Evolutionary conservation across 225 moss, liverwort and hornwort species (phyloP).

Genomic region (Rhytidiadelphus loreus): DNA sequence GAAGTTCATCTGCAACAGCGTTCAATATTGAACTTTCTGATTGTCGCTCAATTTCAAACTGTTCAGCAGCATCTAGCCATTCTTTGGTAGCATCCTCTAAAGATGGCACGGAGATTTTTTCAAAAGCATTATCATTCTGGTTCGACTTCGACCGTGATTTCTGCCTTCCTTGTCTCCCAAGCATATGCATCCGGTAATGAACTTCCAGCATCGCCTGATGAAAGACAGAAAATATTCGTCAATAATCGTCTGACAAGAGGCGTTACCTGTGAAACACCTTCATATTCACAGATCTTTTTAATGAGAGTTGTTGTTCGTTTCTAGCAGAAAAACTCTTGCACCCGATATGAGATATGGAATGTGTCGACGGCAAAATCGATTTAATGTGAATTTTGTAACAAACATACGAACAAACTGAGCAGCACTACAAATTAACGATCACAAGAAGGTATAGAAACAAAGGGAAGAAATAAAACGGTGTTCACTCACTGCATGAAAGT

Average conservation of each 20-base stretch:
- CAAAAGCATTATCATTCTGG: not conserved
- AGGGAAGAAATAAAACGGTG: not conserved
- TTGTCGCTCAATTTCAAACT: constrained; percentile 48
- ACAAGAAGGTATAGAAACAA: not conserved
- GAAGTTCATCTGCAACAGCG: constrained; percentile 79
- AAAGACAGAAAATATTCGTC: not conserved
- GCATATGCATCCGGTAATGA: constrained; percentile 84
- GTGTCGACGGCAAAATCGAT: not conserved
- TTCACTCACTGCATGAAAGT: constrained; percentile 79
- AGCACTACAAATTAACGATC: not conserved
- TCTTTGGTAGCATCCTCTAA: constrained; percentile 58
- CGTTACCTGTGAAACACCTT: not conserved
- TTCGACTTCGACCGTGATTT: constrained; percentile 4
- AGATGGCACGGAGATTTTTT: constrained; percentile 9
- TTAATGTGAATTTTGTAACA: not conserved
- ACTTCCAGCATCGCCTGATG: constrained; percentile 94
- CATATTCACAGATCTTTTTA: not conserved
- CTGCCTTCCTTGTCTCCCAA: constrained; percentile 47
- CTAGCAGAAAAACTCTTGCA: not conserved
- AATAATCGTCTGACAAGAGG: not conserved
- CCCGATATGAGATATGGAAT: not conserved
- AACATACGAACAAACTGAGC: not conserved
- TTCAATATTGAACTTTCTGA: constrained; percentile 50
- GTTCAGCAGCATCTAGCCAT: constrained; percentile 72
- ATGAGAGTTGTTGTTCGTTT: not conserved